Base-by-base conservation (phyloP, 2,329 filamentous ascomycete species). In the Botrytis paeoniae region DNA sequence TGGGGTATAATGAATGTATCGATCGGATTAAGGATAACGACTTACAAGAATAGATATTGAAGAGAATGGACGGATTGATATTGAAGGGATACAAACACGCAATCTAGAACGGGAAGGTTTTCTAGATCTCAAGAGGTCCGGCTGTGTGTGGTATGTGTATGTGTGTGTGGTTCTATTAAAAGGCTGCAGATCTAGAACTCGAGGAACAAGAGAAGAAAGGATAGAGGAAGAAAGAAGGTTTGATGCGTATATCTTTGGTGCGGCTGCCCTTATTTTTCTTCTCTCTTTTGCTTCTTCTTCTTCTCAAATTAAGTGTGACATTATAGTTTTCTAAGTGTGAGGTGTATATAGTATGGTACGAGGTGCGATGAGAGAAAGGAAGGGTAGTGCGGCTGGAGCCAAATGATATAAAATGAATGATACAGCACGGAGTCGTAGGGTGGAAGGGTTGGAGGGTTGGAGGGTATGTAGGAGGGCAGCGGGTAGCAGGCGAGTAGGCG, bases 141-240 rank as follows among this genome's bases (percentile, higher is more conserved):
- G 64, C 64, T 66, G 51, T 77, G 73, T 43, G 51, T 41, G 25
- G 48, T 45, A 9, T 20, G 7, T 20, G 43, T 48, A 4, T 51
- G 5, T 54, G 51, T 77, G 73, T 45, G 51, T 43, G 35, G 37
- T 39, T 69, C 63, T 66, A 41, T 43, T 37, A 16, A 59, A 51
- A 37, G 69, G 39, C 14, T 45, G 48, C 29, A 51, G 39, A 70
- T 70, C 57, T 70, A 62, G 57, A 62, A 63, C 60, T 61, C 35
- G 57, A 64, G 32, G 37, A 48, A 70, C 41, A 48, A 51, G 41
- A 39, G 57, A 51, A 63, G 35, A 48, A 48, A 57, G 54, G 22
- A 48, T 57, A 57, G 48, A 57, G 48, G 29, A 41, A 22, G 62
- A 41, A 51, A 69, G 65, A 69, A 68, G 65, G 48, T 57, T 68